These are phyloP conservation scores for Xylaria telfairii DNA, from an alignment of 495 filamentous ascomycete species.

Conservation along the genomic window DNA sequence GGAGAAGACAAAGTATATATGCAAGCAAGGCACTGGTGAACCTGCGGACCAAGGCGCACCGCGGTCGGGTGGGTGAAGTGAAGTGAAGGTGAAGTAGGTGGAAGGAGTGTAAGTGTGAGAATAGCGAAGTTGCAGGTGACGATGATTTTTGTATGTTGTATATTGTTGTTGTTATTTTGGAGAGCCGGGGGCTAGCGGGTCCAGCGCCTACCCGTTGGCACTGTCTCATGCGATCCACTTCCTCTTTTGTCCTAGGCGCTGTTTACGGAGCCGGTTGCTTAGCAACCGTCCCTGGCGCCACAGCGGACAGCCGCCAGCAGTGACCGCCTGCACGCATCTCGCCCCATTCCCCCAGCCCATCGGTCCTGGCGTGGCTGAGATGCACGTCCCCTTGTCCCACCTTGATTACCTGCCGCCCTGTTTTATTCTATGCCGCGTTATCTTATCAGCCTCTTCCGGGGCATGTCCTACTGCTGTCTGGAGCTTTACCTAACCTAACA, in stretches of 20 bases:
- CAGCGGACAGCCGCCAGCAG: neutral
- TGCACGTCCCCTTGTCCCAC: neutral
- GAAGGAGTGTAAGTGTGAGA: constrained; percentile 19
- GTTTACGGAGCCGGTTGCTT: constrained; percentile 36
- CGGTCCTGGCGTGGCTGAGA: neutral
- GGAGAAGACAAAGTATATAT: neutral
- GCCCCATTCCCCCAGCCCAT: neutral
- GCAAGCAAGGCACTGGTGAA: neutral
- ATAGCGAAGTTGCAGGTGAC: constrained; percentile 28
- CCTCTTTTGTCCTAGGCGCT: constrained; percentile 27
- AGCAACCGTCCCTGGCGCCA: constrained; percentile 32
- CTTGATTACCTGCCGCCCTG: neutral
- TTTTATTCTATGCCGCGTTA: neutral
- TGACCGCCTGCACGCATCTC: neutral
- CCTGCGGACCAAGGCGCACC: neutral
- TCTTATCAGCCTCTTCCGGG: neutral
- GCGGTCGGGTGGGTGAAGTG: constrained; percentile 1
- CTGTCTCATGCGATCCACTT: constrained; percentile 34
- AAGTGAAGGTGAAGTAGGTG: constrained; percentile 16
- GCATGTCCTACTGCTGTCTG: too few species aligned
- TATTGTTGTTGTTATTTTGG: constrained; percentile 44
- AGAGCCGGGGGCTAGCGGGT: constrained; percentile 21
- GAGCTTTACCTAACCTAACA: neutral
- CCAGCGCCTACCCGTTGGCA: constrained; percentile 1
- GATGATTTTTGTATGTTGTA: constrained; percentile 43